Percentiles rank a stretch among this genome's conserved stretches.
phyloP scores from a whole-genome alignment of 148 eudicot genomes.

The Cornus suecica region DNA sequence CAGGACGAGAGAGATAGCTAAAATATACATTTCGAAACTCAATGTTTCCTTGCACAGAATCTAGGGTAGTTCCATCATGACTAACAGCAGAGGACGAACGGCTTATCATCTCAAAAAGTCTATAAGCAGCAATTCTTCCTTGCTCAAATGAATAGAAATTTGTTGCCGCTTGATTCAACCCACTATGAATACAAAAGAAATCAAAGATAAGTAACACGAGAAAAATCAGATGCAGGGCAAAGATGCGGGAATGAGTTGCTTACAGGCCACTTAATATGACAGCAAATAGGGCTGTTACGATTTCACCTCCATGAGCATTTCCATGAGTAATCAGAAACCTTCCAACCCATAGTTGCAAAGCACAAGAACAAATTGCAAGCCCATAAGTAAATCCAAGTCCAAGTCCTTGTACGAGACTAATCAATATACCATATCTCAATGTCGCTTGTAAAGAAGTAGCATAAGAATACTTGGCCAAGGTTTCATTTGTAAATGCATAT shows the following conservation, averaged over 20 bases:
- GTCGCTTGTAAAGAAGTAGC: constrained; percentile 98
- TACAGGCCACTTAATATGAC: constrained; percentile 97
- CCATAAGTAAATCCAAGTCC: constrained; percentile 99
- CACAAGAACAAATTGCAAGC: constrained; percentile 98
- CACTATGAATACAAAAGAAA: constrained; percentile 44
- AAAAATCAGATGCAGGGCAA: constrained; percentile 1
- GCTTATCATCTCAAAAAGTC: constrained; percentile 97
- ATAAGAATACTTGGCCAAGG: constrained; percentile 95
- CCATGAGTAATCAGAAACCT: constrained; percentile 67
- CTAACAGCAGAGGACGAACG: constrained; percentile 76
- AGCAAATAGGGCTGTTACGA: constrained; percentile 84
- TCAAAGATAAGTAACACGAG: background rate
- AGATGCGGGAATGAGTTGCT: constrained; percentile 27
- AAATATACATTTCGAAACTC: constrained; percentile 98
- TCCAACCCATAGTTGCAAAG: constrained; percentile 97
- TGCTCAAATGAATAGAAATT: constrained; percentile 99
- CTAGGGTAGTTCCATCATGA: constrained; percentile 65
- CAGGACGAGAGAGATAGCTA: constrained; percentile 94
- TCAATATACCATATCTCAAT: constrained; percentile 90
- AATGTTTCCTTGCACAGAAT: constrained; percentile 87
- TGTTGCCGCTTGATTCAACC: constrained; percentile 98
- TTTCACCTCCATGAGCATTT: constrained; percentile 93
- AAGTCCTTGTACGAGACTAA: constrained; percentile 98
- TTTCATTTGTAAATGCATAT: constrained; percentile 90
- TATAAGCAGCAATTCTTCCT: constrained; percentile 97